phyloP scores from a whole-genome alignment of 192 early-diverging fungal species.

The Dispira simplex region DNA sequence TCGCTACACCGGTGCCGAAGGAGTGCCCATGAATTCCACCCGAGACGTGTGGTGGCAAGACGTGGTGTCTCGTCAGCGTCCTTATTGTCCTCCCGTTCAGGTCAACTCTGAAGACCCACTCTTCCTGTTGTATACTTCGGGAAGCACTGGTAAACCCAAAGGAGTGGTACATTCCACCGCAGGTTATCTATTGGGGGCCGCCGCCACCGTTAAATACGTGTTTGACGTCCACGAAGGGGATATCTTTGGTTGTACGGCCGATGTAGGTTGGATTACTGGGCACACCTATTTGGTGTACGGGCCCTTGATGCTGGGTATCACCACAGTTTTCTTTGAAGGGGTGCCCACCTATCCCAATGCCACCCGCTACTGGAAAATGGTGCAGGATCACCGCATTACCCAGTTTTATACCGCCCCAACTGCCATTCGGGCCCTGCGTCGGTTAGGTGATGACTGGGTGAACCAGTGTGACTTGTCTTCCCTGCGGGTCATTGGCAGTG shows the following conservation, averaged over 20 bases:
- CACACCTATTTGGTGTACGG: slow-evolving; percentile 91
- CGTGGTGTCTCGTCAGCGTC: slow-evolving; percentile 62
- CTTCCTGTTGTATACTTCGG: slow-evolving; percentile 91
- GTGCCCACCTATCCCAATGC: slow-evolving; percentile 88
- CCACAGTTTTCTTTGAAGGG: slow-evolving; percentile 88
- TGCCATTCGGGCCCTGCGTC: slow-evolving; percentile 88
- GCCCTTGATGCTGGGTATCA: slow-evolving; percentile 69
- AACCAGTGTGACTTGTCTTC: slow-evolving; percentile 42
- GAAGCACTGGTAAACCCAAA: slow-evolving; percentile 81
- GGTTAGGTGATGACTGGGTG: slow-evolving; percentile 19
- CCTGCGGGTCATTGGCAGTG: slow-evolving; percentile 82
- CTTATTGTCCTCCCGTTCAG: slow-evolving; percentile 71
- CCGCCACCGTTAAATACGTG: slow-evolving; percentile 73
- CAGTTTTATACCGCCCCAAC: slow-evolving; percentile 98
- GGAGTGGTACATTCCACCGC: slow-evolving; percentile 90
- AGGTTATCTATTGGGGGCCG: slow-evolving; percentile 88
- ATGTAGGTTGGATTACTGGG: slow-evolving; percentile 84
- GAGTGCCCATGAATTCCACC: slow-evolving; percentile 51
- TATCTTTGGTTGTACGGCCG: slow-evolving; percentile 87
- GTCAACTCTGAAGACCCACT: slow-evolving; percentile 87
- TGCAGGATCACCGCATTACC: slow-evolving; percentile 83
- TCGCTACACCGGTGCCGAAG: slow-evolving; percentile 68
- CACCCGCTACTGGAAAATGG: slow-evolving; percentile 64
- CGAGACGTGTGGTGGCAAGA: slow-evolving; percentile 97
- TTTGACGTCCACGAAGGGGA: slow-evolving; percentile 89